Conservation (phyloP, 495 filamentous ascomycete genomes). For the Hypoxylon lenormandii region DNA sequence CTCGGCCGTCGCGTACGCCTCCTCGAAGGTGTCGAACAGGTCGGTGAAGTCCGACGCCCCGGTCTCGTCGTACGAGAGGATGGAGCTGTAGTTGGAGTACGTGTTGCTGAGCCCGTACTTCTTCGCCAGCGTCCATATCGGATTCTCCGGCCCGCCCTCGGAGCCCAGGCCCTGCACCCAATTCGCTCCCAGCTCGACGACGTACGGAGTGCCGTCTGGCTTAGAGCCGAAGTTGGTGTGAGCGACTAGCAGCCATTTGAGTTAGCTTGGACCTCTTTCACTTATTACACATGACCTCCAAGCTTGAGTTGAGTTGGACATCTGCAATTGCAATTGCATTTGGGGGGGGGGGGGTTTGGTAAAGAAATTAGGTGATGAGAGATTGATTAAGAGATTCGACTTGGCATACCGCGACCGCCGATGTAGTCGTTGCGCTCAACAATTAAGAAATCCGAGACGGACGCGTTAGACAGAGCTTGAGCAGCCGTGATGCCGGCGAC, state of each 20-base stretch:
- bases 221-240: slow-evolving; percentile 70
- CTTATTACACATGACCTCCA: too few species aligned
- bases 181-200: slow-evolving; percentile 75
- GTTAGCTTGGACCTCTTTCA: slow-evolving; percentile 35
- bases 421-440: slow-evolving; percentile 74
- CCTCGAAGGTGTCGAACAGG: slow-evolving; percentile 65
- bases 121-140: slow-evolving; percentile 75
- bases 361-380: too few species aligned
- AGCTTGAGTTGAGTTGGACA: too few species aligned
- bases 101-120: slow-evolving; percentile 72
- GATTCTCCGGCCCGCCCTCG: slow-evolving; percentile 70
- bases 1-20: slow-evolving; percentile 63
- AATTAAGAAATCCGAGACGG: slow-evolving; percentile 75
- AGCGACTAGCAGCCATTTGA: slow-evolving; percentile 37
- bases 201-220: slow-evolving; percentile 66
- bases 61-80: slow-evolving; percentile 70
- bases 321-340: too few species aligned
- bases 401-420: slow-evolving; percentile 64
- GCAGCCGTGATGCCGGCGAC: slow-evolving; percentile 79
- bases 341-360: too few species aligned
- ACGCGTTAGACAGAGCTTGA: slow-evolving; percentile 73
- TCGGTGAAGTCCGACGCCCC: slow-evolving; percentile 65
- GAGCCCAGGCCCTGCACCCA: slow-evolving; percentile 79
- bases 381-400: neutral
- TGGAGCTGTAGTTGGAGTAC: slow-evolving; percentile 71